Percentiles rank a stretch among this genome's conserved stretches.
phyloP scores from a whole-genome alignment of 768 basidiomycete genomes.

The Sporobolomyces phaffii region DNA sequence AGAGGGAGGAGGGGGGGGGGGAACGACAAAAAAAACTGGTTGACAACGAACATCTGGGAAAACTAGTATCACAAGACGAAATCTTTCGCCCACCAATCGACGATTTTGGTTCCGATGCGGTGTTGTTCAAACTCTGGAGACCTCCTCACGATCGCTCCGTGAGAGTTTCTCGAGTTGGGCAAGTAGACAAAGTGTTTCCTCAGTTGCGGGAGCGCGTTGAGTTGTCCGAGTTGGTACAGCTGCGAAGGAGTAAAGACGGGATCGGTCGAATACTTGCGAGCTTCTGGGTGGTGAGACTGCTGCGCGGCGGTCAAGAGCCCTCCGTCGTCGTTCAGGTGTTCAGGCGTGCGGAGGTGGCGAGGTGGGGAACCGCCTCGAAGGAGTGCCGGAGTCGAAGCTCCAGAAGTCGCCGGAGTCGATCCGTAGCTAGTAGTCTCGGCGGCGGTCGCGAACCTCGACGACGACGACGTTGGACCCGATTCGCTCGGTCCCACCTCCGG shows the following conservation, averaged over 20 bases:
- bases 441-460: no score
- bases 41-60: no score
- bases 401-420: background rate
- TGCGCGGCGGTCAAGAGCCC: no score
- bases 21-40: no score
- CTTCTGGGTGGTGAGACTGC: background rate
- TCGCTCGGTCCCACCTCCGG: no score
- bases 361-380: background rate
- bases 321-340: background rate
- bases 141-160: conserved; percentile 30
- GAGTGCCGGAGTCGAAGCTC: background rate
- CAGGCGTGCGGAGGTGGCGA: background rate
- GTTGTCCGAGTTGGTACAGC: conserved; percentile 14
- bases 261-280: conserved; percentile 13
- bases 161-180: conserved; percentile 20
- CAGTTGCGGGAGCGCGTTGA: conserved; percentile 32
- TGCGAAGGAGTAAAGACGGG: conserved; percentile 20
- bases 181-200: conserved; percentile 28
- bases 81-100: conserved; percentile 33
- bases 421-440: background rate
- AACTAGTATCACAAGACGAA: conserved; percentile 18
- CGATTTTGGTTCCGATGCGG: conserved; percentile 18
- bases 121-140: conserved; percentile 3
- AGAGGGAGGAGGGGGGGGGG: no score
- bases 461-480: background rate